phyloP scores from a whole-genome alignment of 805 yeast genomes.

The Kodamaea restingae region DNA sequence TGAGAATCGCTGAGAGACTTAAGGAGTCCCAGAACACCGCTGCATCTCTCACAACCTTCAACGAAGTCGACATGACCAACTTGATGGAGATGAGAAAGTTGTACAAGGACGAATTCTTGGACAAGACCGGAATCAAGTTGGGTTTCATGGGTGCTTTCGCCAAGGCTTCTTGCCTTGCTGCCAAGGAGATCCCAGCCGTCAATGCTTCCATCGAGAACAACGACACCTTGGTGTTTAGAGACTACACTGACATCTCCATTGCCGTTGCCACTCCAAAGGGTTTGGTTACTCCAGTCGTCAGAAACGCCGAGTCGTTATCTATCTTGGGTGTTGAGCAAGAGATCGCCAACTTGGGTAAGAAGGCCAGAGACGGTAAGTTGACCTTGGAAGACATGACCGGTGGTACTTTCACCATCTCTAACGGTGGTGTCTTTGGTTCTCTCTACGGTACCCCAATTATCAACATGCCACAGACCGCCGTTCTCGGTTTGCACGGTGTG shows the following conservation, averaged over 20 bases:
- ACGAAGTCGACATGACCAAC: slow-evolving; percentile 95
- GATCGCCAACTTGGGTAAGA: slow-evolving; percentile 73
- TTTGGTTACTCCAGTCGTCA: slow-evolving; percentile 93
- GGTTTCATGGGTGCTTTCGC: slow-evolving; percentile 99
- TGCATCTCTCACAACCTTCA: slow-evolving; percentile 95
- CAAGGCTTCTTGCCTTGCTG: slow-evolving; percentile 87
- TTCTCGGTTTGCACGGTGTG: slow-evolving; percentile 93
- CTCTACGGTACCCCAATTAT: slow-evolving; percentile 97
- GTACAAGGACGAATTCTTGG: slow-evolving; percentile 94
- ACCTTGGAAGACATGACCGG: slow-evolving; percentile 98
- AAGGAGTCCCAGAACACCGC: slow-evolving; percentile 99
- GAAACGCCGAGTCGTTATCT: slow-evolving; percentile 90
- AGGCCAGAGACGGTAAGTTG: slow-evolving; percentile 95
- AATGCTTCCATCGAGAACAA: slow-evolving; percentile 91
- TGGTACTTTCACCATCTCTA: slow-evolving; percentile 97
- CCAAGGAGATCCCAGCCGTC: slow-evolving; percentile 91
- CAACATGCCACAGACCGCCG: slow-evolving; percentile 97
- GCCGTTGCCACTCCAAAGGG: slow-evolving; percentile 99
- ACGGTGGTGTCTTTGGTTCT: slow-evolving; percentile 99
- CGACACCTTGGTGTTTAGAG: slow-evolving; percentile 92
- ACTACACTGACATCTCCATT: slow-evolving; percentile 89
- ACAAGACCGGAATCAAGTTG: slow-evolving; percentile 88
- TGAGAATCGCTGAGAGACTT: slow-evolving; percentile 97
- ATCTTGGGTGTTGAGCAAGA: slow-evolving; percentile 88
- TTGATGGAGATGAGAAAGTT: slow-evolving; percentile 90